These are phyloP conservation scores for Verticillium longisporum DNA, from an alignment of 2,329 filamentous ascomycete genomes.

Conservation along the genomic window DNA sequence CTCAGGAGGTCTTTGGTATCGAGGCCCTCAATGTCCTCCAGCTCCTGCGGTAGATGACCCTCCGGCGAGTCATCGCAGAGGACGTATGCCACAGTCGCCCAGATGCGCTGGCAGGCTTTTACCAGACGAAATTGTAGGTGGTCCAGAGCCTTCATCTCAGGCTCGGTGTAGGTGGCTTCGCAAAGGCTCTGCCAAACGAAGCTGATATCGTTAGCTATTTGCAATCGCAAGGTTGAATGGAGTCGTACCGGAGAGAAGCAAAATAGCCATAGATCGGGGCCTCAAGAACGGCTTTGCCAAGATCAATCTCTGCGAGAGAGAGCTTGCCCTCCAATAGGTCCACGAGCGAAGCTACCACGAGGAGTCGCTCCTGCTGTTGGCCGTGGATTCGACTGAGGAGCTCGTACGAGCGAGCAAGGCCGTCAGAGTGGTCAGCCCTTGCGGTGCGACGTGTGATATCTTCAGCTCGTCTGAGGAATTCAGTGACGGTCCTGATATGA, in stretches of 20 bases:
- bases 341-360: constrained; percentile 52
- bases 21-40: constrained; percentile 64
- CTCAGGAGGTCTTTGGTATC: constrained; percentile 86
- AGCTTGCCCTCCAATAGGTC: constrained; percentile 59
- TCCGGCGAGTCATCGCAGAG: constrained; percentile 94
- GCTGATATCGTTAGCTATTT: constrained; percentile 19
- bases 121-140: constrained; percentile 50
- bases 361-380: constrained; percentile 31
- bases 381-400: constrained; percentile 56
- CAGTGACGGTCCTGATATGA: constrained; percentile 25
- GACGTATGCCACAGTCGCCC: constrained; percentile 67
- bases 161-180: constrained; percentile 28
- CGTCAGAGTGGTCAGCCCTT: constrained; percentile 87
- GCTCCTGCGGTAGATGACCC: constrained; percentile 71
- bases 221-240: background rate
- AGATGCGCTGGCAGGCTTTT: constrained; percentile 59
- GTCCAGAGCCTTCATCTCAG: constrained; percentile 26
- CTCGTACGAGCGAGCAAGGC: constrained; percentile 70
- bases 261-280: constrained; percentile 65
- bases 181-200: constrained; percentile 48
- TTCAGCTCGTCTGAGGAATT: constrained; percentile 47
- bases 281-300: constrained; percentile 59
- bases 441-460: constrained; percentile 61
- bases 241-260: constrained; percentile 53
- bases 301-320: constrained; percentile 51